Base-by-base conservation (phyloP, 2,329 filamentous ascomycete species). In the Aspergillus sp. region DNA sequence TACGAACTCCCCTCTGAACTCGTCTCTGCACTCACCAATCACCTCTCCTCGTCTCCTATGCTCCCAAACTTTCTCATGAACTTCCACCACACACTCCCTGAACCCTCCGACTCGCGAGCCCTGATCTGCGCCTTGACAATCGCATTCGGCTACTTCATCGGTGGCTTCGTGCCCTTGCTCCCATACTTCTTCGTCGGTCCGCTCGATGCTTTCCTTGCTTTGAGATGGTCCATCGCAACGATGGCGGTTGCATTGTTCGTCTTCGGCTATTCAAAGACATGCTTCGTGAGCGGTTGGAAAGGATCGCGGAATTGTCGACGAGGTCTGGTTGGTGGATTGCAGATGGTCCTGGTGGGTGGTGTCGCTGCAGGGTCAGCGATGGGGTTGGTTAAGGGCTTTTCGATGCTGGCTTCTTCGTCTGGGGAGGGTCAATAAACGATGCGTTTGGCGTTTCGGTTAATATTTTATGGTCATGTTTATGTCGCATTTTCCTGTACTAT, bases 151-250 rank as follows among this genome's bases (percentile, higher is more conserved):
- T 70, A 70, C 53, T 70, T 70, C 47, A 60, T 70, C 49, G 68
- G 72, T 45, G 72, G 72, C 2, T 70, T 74, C 39, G 64, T 74
- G 12, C 76, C 77, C 5, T 68, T 80, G 54, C 64, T 78, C 0
- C 77, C 77, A 0, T 80, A 80, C 58, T 79, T 80, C 52, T 70
- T 70, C 84, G 54, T 94, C 80, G 48, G 89, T 79, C 56, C 82
- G 74, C 41, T 90, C 84, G 67, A 96, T 88, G 53, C 86, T 76
- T 75, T 91, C 90, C 65, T 95, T 85, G 53, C 91, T 78, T 56
- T 84, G 39, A 72, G 70, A 50, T 71, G 69, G 57, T 77, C 73
- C n/a, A 76, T 79, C 45, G 73, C 68, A n/a, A 71, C 77, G 13
- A 78, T 77, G 54, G 68, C 65, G 1, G 53, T 78, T 17, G 70